phyloP scores from a whole-genome alignment of 768 basidiomycete species.

The Gloeopeniophorella convolvens region DNA sequence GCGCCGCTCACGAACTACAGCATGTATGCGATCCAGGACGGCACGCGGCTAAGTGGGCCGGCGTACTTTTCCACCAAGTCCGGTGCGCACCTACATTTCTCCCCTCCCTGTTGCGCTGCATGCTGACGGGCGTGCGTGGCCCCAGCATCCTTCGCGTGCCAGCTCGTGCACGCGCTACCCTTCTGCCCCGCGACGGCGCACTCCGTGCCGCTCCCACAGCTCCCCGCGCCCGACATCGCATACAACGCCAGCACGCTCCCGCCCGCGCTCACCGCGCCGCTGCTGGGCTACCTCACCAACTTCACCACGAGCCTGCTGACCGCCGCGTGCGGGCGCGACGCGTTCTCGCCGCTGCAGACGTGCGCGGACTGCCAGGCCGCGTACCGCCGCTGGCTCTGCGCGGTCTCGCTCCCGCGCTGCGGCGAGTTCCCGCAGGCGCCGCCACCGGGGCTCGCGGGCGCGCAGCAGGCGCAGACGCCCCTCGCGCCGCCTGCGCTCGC shows the following conservation, averaged over 20 bases:
- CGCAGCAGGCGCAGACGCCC: constrained; percentile 12
- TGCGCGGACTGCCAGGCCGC: constrained; percentile 69
- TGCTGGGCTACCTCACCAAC: constrained; percentile 58
- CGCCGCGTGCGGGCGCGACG: constrained; percentile 72
- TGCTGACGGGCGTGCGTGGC: not conserved
- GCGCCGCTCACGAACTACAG: constrained; percentile 72
- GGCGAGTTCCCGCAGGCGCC: constrained; percentile 41
- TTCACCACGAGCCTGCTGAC: constrained; percentile 69
- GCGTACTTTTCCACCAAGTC: constrained; percentile 74
- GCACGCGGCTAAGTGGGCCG: constrained; percentile 55
- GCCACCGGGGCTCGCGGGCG: constrained; percentile 24
- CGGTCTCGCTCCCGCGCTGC: constrained; percentile 68
- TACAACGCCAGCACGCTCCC: constrained; percentile 52
- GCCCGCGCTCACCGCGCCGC: constrained; percentile 37
- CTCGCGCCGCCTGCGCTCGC: constrained; percentile 40
- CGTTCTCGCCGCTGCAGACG: constrained; percentile 70
- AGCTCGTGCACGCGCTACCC: constrained; percentile 61
- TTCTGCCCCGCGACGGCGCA: constrained; percentile 71
- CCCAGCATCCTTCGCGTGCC: constrained; percentile 60
- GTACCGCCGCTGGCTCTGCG: constrained; percentile 76
- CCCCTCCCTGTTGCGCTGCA: not conserved
- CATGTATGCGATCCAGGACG: constrained; percentile 53
- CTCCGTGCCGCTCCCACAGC: constrained; percentile 57
- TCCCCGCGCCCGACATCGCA: constrained; percentile 34
- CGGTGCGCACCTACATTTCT: constrained; percentile 12